These are phyloP conservation scores for Zymoseptoria passerinii DNA, from an alignment of 2,329 filamentous ascomycete species.

Conservation along the genomic window DNA sequence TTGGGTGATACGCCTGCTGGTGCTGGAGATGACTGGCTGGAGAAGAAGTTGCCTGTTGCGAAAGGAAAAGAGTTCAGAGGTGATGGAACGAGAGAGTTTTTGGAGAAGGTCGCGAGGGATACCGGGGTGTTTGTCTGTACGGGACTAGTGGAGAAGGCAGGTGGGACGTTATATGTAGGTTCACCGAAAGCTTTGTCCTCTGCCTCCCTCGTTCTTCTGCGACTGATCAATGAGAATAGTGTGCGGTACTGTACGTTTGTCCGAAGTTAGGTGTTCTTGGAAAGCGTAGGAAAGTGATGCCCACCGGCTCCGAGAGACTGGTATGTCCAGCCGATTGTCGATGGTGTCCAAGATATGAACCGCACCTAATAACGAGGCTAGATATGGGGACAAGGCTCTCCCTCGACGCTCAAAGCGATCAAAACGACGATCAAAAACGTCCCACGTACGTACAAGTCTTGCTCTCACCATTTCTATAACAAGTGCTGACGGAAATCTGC, in stretches of 20 bases:
- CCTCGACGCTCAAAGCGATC: slow-evolving; percentile 69
- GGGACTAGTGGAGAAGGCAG: slow-evolving; percentile 70
- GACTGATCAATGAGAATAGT: slow-evolving; percentile 31
- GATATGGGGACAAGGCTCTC: slow-evolving; percentile 80
- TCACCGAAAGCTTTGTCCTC: not conserved
- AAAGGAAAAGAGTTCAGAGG: slow-evolving; percentile 46
- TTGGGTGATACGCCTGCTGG: slow-evolving; percentile 69
- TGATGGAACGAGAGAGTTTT: slow-evolving; percentile 68
- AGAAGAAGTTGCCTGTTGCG: slow-evolving; percentile 48
- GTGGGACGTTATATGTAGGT: slow-evolving; percentile 62
- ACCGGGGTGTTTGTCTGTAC: slow-evolving; percentile 76
- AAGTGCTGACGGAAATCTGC: not conserved
- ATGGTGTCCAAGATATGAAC: not conserved
- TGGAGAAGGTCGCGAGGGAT: slow-evolving; percentile 67
- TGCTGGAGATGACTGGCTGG: slow-evolving; percentile 64
- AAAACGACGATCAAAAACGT: slow-evolving; percentile 71
- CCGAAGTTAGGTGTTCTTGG: slow-evolving; percentile 64
- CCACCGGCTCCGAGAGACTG: slow-evolving; percentile 67
- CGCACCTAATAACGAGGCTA: not conserved
- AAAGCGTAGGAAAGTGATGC: slow-evolving; percentile 89
- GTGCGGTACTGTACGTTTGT: slow-evolving; percentile 72
- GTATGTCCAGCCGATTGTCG: not conserved
- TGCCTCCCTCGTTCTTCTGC: not conserved
- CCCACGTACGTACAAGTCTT: slow-evolving; percentile 30
- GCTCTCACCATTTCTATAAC: not conserved